phyloP scores from a whole-genome alignment of 129 eudicot genomes.

The Oenanthe sinensis region DNA sequence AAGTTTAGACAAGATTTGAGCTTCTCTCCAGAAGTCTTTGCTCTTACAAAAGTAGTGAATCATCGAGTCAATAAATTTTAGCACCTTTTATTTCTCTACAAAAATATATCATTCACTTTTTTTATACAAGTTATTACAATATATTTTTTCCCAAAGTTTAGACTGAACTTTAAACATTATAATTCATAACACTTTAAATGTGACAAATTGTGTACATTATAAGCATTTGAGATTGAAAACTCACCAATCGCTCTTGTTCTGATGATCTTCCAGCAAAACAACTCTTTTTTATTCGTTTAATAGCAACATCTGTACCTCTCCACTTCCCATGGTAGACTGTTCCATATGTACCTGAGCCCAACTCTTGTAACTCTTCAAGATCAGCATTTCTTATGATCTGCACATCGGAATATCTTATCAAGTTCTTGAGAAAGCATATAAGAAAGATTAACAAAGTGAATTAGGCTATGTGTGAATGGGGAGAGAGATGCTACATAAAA shows the following conservation, averaged over 20 bases:
- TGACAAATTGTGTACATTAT: background rate
- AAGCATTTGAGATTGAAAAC: conserved; percentile 4
- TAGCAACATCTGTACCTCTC: conserved; percentile 83
- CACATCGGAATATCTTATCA: conserved; percentile 10
- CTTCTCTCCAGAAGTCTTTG: conserved; percentile 80
- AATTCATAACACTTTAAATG: background rate
- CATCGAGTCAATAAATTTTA: background rate
- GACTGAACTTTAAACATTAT: background rate
- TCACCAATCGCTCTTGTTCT: conserved; percentile 59
- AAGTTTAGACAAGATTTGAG: conserved; percentile 23
- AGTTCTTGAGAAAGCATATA: background rate
- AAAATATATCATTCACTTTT: background rate
- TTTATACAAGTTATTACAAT: background rate
- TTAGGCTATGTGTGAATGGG: background rate
- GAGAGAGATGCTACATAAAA: background rate
- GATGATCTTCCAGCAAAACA: conserved; percentile 62
- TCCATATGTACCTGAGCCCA: conserved; percentile 81
- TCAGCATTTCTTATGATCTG: conserved; percentile 62
- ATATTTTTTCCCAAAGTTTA: background rate
- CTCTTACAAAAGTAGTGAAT: conserved; percentile 26
- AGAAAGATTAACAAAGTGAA: background rate
- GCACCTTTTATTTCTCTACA: background rate
- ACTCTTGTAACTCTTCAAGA: conserved; percentile 66
- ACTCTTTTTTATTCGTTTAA: conserved; percentile 61
- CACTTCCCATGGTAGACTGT: conserved; percentile 78